phyloP scores from a whole-genome alignment of 139 green algal genomes.

The Astrephomene gubernaculifera region DNA sequence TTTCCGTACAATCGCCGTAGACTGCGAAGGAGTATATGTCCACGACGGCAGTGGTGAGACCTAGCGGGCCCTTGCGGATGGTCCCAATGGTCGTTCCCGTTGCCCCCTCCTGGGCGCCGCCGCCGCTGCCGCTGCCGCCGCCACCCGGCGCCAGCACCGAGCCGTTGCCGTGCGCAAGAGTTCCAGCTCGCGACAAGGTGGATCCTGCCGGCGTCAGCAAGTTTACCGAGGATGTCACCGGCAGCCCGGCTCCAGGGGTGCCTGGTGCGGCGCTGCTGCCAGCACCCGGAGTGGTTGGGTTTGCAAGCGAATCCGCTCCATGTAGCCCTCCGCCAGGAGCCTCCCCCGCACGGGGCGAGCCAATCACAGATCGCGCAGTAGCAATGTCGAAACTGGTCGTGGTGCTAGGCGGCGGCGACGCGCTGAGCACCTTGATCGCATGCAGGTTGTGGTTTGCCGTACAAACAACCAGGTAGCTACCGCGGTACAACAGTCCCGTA shows the following conservation, averaged over 20 bases:
- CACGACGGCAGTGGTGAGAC: not conserved
- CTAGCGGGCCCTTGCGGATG: not conserved
- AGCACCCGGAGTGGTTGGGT: too few species aligned
- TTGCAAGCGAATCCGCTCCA: too few species aligned
- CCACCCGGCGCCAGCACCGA: not conserved
- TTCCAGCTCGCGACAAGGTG: not conserved
- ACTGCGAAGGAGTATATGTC: conserved; percentile 16
- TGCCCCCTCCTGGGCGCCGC: not conserved
- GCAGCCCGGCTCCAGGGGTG: not conserved
- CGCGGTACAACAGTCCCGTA: conserved; percentile 6
- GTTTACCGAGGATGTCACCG: not conserved
- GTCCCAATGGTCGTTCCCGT: too few species aligned
- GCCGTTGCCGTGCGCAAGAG: not conserved
- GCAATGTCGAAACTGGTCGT: too few species aligned
- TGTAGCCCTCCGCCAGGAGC: too few species aligned
- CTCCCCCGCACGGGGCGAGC: too few species aligned
- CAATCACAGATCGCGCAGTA: too few species aligned
- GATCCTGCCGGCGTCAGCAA: not conserved
- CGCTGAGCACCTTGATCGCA: not conserved
- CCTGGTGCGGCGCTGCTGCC: not conserved
- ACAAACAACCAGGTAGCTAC: not conserved
- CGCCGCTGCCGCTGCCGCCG: not conserved
- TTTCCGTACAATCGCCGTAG: conserved; percentile 9
- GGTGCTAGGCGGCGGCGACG: not conserved
- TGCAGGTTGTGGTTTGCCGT: not conserved